These are phyloP conservation scores for Gossypium turneri DNA, from an alignment of 345 rosid genomes.

Conservation along the genomic window DNA sequence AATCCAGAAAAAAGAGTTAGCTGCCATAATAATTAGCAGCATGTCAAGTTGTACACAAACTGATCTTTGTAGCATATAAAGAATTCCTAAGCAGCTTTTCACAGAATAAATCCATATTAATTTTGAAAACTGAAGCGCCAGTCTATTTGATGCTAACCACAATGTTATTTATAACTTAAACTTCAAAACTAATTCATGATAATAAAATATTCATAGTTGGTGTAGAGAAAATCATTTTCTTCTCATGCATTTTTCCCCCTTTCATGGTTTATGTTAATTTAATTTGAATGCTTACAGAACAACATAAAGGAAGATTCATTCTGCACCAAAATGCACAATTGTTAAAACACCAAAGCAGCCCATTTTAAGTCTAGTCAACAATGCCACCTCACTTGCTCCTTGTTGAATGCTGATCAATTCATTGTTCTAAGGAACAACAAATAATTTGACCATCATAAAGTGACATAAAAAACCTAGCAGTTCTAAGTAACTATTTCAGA, in stretches of 20 bases:
- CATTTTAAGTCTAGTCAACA: neutral
- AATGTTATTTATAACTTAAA: neutral
- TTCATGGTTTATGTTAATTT: neutral
- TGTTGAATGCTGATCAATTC: neutral
- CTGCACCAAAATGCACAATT: neutral
- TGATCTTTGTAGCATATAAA: neutral
- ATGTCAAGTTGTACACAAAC: conserved; percentile 13
- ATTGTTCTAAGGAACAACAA: neutral
- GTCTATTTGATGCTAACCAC: neutral
- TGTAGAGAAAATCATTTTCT: neutral
- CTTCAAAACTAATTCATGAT: conserved; percentile 1
- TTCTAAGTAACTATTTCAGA: neutral
- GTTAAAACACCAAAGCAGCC: neutral
- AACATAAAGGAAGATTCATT: neutral
- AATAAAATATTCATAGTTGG: neutral
- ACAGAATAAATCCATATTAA: conserved; percentile 9
- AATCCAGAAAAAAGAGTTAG: conserved; percentile 97
- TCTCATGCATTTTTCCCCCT: neutral
- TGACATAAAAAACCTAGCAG: neutral
- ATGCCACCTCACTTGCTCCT: neutral
- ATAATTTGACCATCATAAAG: neutral
- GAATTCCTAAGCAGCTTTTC: conserved; percentile 8
- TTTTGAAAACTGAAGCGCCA: neutral
- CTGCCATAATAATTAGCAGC: conserved; percentile 47
- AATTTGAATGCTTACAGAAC: neutral